Evolutionary conservation across 176 grass and related monocot genomes (phyloP).

Genomic region (Hordeum vulgare): MorexV3_pseudomolecules_assembly NC_058519.1:55612925-55613424

Average conservation of each 20-base stretch:
- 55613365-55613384: neutral
- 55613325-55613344: too few species aligned
- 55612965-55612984: conserved; percentile 5
- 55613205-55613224: conserved; percentile 40
- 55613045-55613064: conserved; percentile 16
- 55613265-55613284: conserved; percentile 23
- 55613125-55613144: conserved; percentile 58
- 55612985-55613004: conserved; percentile 18
- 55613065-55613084: neutral
- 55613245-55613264: neutral
- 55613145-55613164: conserved; percentile 70
- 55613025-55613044: conserved; percentile 29
- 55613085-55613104: neutral
- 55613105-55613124: conserved; percentile 62
- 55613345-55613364: neutral
- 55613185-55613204: conserved; percentile 86
- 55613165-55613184: conserved; percentile 80
- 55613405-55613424: neutral
- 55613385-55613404: conserved; percentile 52
- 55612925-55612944: conserved; percentile 43
- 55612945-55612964: conserved; percentile 36
- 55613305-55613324: neutral
- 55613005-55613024: neutral
- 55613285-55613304: conserved; percentile 13
- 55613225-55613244: conserved; percentile 7